Evolutionary conservation across 1,284 basidiomycete genomes (phyloP).

Genomic region (Cystobasidium slooffiae): DNA sequence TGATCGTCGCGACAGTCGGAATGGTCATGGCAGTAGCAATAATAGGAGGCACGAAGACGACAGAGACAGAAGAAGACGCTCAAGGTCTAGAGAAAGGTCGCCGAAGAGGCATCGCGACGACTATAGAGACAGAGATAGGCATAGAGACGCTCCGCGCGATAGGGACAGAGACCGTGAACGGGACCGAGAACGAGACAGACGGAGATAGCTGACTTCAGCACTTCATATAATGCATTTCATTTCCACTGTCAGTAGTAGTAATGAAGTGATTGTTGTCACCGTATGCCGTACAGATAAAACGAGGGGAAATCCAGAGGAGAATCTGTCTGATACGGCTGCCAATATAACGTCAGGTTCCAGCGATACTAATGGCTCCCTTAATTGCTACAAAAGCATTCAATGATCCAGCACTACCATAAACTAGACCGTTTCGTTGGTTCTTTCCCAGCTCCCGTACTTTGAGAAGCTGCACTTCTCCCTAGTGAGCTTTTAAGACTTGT

Average conservation of each 20-base stretch:
- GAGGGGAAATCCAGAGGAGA: too few relatives aligned
- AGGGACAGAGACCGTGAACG: constrained; percentile 44
- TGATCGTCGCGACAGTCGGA: constrained; percentile 21
- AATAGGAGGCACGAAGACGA: constrained; percentile 3
- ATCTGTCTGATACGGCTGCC: too few relatives aligned
- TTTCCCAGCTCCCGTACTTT: constrained; percentile 3
- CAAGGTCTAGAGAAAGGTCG: constrained; percentile 50
- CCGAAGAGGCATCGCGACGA: constrained; percentile 39
- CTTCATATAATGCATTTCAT: not conserved
- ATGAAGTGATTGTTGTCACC: too few relatives aligned
- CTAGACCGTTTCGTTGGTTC: constrained; percentile 17
- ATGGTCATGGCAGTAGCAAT: too few relatives aligned
- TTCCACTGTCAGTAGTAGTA: too few relatives aligned
- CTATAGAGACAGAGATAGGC: constrained; percentile 28
- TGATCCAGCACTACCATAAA: constrained; percentile 22
- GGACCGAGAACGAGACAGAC: constrained; percentile 43
- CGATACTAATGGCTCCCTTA: not conserved
- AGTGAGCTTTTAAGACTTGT: constrained; percentile 24
- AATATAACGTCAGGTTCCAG: not conserved
- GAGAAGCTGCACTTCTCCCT: constrained; percentile 30
- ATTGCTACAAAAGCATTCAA: not conserved
- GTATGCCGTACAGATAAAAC: too few relatives aligned
- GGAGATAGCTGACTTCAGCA: constrained; percentile 6
- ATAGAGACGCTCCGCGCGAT: constrained; percentile 30
- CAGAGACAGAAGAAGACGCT: constrained; percentile 44